Percentiles rank a stretch among this genome's conserved stretches.
These are phyloP conservation scores for Nitzschia palea DNA, from an alignment of 108 stramenopile species.

Conservation along the genomic window DNA sequence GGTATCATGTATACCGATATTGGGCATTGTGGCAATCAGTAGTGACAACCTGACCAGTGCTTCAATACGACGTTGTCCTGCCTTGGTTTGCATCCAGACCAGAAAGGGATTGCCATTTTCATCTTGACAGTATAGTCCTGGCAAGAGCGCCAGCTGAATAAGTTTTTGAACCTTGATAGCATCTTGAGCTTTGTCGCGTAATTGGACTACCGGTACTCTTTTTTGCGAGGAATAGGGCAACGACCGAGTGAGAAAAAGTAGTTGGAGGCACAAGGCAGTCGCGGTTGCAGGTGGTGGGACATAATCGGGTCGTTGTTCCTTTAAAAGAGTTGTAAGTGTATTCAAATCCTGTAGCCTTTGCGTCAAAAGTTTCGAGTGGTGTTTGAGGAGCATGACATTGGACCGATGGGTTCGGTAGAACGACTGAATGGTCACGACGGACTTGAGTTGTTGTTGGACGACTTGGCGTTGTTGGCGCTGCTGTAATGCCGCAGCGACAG, in stretches of 20 bases:
- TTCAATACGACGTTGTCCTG: constrained; percentile 43
- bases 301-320: constrained; percentile 34
- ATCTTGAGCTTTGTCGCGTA: constrained; percentile 32
- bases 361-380: constrained; percentile 39
- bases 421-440: constrained; percentile 59
- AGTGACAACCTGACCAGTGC: constrained; percentile 30
- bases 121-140: constrained; percentile 46
- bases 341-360: constrained; percentile 63
- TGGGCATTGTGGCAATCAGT: constrained; percentile 20
- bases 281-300: constrained; percentile 72
- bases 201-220: neutral
- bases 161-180: constrained; percentile 38
- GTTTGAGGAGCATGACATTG: constrained; percentile 31
- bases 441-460: constrained; percentile 32
- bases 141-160: constrained; percentile 53
- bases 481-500: constrained; percentile 60
- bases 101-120: constrained; percentile 61
- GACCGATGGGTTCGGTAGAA: constrained; percentile 48
- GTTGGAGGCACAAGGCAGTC: constrained; percentile 52
- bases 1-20: neutral
- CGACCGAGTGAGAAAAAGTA: constrained; percentile 62
- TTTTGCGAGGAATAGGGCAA: constrained; percentile 25
- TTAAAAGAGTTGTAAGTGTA: constrained; percentile 41
- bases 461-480: constrained; percentile 65
- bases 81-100: constrained; percentile 55